Base-by-base conservation (phyloP, 2,329 filamentous ascomycete genomes). In the Trichoderma pleuroti region DNA sequence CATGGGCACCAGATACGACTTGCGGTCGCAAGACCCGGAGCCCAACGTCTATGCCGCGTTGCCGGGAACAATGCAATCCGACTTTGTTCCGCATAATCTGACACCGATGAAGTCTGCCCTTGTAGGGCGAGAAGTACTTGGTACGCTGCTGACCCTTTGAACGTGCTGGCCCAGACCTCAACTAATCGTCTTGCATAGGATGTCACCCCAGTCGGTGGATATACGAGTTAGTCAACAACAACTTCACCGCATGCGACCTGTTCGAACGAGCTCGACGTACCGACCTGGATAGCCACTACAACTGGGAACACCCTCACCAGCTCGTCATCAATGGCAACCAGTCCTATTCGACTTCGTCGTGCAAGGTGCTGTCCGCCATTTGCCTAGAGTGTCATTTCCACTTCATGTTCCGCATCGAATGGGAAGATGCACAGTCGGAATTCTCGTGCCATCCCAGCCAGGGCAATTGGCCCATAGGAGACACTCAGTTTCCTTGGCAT, bases 331-430 rank as follows among this genome's bases (percentile, higher is more conserved):
- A 82, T 63, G 81, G 81, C 34, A 82, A 83, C 62, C 82, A 83
- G 70, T 81, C 77, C 72, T 79, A 75, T 36, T 75, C 71, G 1
- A 76, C 77, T 32, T 52, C 70, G 1, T 76, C 75, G 6, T 75
- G 72, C 8, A 76, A 75, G 2, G 36, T 79, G 3, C 68, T 83
- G 1, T 83, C 82, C 5, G 76, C 81, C 3, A 76, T 83, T 10
- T 83, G 82, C 70, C 74, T 82, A 14, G 78, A 81, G 59, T 83
- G 82, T 63, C 80, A 82, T 64, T 81, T 81, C 39, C 82, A 83
- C 72, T 82, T 83, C 65, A 76, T 83, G 64, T 80, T 83, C 73
- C 81, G 77, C 28, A 78, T 81, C 71, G 70, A 73, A 11, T 82
- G 80, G 78, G 76, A 80, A 4, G 73, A 76, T 18, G 64, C 72